A percentile compares a stretch with the other conserved stretches of the same genome.
phyloP scores from a whole-genome alignment of 768 basidiomycete genomes.

The Kwoniella heveanensis region DNA sequence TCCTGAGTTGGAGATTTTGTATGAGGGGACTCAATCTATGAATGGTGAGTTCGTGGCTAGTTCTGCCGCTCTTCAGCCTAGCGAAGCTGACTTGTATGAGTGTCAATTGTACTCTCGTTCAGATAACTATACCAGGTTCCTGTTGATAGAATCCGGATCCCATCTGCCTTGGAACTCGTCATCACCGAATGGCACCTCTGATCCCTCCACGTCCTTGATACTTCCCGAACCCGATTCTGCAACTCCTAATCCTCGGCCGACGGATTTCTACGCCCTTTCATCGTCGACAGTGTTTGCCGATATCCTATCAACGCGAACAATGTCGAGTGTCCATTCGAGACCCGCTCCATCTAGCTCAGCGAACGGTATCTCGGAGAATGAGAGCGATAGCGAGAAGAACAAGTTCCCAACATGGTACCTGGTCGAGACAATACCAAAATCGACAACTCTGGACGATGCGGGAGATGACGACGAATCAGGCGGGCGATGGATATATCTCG shows the following conservation, averaged over 20 bases:
- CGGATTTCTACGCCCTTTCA: slow-evolving; percentile 16
- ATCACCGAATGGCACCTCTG: background rate
- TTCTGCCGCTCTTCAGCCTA: background rate
- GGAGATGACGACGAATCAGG: background rate
- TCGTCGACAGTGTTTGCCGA: slow-evolving; percentile 1
- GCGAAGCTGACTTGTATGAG: background rate
- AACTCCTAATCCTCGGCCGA: background rate
- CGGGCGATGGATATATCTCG: slow-evolving; percentile 8
- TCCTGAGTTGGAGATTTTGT: slow-evolving; percentile 33
- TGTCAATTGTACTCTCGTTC: background rate
- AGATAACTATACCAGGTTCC: slow-evolving; percentile 54
- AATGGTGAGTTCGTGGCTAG: slow-evolving; percentile 26
- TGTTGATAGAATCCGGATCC: slow-evolving; percentile 30
- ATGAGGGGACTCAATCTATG: slow-evolving; percentile 44
- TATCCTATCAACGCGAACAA: background rate
- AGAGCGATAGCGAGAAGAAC: background rate
- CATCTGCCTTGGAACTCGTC: too few relatives aligned
- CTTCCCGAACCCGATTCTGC: background rate
- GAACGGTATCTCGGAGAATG: background rate
- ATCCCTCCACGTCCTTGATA: background rate
- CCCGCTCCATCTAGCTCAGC: background rate
- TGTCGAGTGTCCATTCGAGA: slow-evolving; percentile 9
- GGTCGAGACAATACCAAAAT: slow-evolving; percentile 1
- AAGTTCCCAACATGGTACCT: slow-evolving; percentile 18
- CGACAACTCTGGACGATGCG: background rate